phyloP scores from a whole-genome alignment of 805 yeast genomes.

The Zygotorulaspora sp. region DNA sequence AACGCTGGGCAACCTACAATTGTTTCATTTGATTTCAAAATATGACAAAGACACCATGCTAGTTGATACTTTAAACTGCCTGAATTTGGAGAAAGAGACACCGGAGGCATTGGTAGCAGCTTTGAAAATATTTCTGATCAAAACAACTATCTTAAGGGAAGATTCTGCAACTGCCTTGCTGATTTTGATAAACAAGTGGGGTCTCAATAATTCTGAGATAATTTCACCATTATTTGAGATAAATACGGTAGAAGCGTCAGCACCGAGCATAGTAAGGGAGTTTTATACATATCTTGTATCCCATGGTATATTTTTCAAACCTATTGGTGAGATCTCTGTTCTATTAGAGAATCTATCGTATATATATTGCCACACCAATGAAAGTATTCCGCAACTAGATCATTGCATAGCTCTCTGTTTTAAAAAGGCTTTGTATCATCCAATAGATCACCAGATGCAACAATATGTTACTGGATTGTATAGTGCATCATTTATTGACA shows the following conservation, averaged over 20 bases:
- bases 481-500: conserved; percentile 14
- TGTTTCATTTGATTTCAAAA: conserved; percentile 9
- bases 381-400: neutral
- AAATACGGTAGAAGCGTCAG: conserved; percentile 3
- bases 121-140: conserved; percentile 5
- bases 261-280: neutral
- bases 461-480: conserved; percentile 12
- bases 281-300: conserved; percentile 7
- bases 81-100: conserved; percentile 12
- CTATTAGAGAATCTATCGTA: conserved; percentile 19
- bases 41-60: conserved; percentile 14
- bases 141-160: conserved; percentile 3
- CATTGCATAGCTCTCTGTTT: conserved; percentile 12
- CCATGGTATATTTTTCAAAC: conserved; percentile 6
- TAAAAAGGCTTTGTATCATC: conserved; percentile 5
- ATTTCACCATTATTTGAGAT: conserved; percentile 10
- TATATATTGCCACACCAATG: conserved; percentile 7
- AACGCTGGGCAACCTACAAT: conserved; percentile 10
- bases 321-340: conserved; percentile 4
- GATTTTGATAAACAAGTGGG: conserved; percentile 7
- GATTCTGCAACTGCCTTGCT: neutral
- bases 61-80: conserved; percentile 3
- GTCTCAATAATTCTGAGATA: conserved; percentile 2
- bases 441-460: conserved; percentile 5
- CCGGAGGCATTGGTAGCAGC: conserved; percentile 5